Evolutionary conservation across 306 rosid species (phyloP), one percentile per base, ranked within the genome.

Genomic region (Pterocarpus santalinus): DNA sequence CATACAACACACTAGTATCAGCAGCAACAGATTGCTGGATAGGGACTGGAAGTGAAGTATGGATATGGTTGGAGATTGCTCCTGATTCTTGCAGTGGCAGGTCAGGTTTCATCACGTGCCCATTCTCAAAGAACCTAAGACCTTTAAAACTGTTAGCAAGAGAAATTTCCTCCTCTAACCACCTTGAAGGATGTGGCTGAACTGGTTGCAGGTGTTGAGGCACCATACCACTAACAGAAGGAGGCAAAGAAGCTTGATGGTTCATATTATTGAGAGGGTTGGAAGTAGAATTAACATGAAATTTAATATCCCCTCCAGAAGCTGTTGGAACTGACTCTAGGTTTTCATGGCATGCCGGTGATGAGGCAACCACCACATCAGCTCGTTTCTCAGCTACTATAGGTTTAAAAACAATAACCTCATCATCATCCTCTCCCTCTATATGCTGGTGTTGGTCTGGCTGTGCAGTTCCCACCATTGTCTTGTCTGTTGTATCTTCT

Each of bases 341-440:
- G 70, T 89, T 85, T 35, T 86, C 91, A 79, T n/a, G 73, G 57
- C 82, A 69, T 28, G 51, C 80, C 88, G 82, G 68, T 57, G 88
- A 70, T 33, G 90, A 82, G 60, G 62, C 80, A 76, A 68, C 52
- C 47, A 46, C 58, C 49, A 49, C 66, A 72, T 91, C 93, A 57
- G 84, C 72, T 67, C 72, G 89, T 85, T 92, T 95, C 85, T 95
- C 99, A 33, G 92, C 73, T 73, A 84, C 86, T 38, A 88, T 43
- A 52, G 99, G 99, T 81, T 95, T 95, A 73, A 93, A 95, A 83
- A 95, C 98, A 82, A 95, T 95, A 38, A 95, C 96, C 81, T 95
- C 99, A 11, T 95, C 99, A 14, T 95, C 97, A 5, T 95, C 98
- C 70, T 95, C 99, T 73, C 81, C 97, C 81, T 90, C 99, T 39